Percentiles rank a stretch among this genome's conserved stretches.
Evolutionary conservation across 1,284 basidiomycete genomes (phyloP).

Genomic region (Trichosporon sp.): DNA sequence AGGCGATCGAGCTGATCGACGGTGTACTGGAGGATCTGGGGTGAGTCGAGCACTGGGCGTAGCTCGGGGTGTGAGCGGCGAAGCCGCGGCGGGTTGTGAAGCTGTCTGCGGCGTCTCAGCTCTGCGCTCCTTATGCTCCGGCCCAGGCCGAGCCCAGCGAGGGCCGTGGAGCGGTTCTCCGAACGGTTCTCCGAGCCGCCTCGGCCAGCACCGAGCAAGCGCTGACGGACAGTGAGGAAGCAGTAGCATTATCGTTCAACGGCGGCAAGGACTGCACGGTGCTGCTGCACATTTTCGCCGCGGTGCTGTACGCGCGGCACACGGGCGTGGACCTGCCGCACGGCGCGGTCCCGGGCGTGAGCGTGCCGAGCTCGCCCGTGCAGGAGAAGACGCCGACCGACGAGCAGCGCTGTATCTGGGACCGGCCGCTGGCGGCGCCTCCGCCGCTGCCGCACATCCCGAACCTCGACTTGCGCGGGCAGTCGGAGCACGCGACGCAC

Average conservation of each 20-base stretch:
- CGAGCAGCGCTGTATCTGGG: constrained; percentile 1
- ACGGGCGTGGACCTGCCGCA: neutral
- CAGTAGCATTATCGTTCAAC: constrained; percentile 86
- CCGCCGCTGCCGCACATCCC: constrained; percentile 15
- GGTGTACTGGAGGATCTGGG: constrained; percentile 67
- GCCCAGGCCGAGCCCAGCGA: no score
- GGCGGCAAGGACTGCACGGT: constrained; percentile 98
- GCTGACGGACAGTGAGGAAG: constrained; percentile 55
- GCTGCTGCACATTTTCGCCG: constrained; percentile 81
- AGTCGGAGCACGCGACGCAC: constrained; percentile 12
- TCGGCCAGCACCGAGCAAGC: no score
- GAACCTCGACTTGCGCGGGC: neutral
- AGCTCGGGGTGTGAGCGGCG: neutral
- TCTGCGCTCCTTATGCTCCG: no score
- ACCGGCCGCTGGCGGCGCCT: constrained; percentile 14
- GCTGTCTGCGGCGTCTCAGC: no score
- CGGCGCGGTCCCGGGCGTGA: neutral
- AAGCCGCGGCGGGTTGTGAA: no score
- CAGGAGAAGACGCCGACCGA: constrained; percentile 1
- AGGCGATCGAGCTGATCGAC: constrained; percentile 74
- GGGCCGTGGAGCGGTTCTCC: no score
- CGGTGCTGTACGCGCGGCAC: constrained; percentile 55
- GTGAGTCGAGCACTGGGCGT: constrained; percentile 50
- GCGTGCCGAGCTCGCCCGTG: neutral
- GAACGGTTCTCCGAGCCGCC: no score